phyloP scores from a whole-genome alignment of 2,329 filamentous ascomycete genomes.

The Neurospora crassa region DNA sequence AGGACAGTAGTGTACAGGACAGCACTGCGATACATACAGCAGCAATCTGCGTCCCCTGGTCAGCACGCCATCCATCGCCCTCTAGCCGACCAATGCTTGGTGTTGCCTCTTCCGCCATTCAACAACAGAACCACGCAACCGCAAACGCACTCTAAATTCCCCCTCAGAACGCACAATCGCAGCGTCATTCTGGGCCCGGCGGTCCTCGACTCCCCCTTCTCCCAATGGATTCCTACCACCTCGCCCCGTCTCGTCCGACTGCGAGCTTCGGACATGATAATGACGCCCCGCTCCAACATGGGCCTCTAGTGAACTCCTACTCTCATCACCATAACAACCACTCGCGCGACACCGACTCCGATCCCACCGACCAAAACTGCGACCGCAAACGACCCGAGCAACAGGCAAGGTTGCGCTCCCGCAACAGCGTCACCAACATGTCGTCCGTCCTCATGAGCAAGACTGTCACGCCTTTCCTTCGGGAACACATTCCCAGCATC shows the following conservation, averaged over 20 bases:
- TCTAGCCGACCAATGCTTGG: conserved; percentile 18
- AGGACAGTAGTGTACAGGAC: background rate
- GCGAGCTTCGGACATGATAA: background rate
- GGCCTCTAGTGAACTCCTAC: background rate
- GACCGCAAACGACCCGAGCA: conserved; percentile 41
- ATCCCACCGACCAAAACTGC: conserved; percentile 28
- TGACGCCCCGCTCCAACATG: background rate
- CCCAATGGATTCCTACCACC: background rate
- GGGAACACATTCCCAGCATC: conserved; percentile 79
- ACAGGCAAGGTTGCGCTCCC: conserved; percentile 33
- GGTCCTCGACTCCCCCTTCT: background rate
- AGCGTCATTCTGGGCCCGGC: background rate
- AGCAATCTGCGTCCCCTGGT: conserved; percentile 5
- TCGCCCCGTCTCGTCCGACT: background rate
- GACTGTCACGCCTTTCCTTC: conserved; percentile 79
- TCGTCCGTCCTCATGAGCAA: conserved; percentile 60
- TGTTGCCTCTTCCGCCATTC: conserved; percentile 12
- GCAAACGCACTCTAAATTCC: background rate
- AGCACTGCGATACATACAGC: conserved; percentile 4
- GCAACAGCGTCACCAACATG: conserved; percentile 40
- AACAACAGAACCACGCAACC: conserved; percentile 15
- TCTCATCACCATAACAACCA: background rate
- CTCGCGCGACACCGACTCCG: background rate
- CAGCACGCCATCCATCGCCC: conserved; percentile 22
- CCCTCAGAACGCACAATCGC: background rate